A percentile compares a stretch with the other conserved stretches of the same genome.
These are phyloP conservation scores for Rhododendron molle DNA, from an alignment of 148 eudicot genomes.

Conservation along the genomic window DNA sequence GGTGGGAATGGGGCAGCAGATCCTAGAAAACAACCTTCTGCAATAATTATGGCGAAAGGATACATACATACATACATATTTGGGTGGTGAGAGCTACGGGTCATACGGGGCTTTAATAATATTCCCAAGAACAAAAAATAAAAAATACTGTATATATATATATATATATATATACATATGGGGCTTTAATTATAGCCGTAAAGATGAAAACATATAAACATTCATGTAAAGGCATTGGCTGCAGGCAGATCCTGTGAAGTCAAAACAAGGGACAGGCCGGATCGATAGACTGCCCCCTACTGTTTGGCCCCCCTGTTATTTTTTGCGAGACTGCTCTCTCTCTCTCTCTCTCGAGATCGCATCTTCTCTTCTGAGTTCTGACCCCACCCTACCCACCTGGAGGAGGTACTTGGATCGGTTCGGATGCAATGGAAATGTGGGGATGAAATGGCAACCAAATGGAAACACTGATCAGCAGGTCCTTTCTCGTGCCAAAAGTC, in stretches of 20 bases:
- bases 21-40: constrained; percentile 1
- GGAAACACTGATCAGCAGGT: not conserved
- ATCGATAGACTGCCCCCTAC: not conserved
- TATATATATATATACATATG: not conserved
- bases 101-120: not conserved
- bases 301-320: not conserved
- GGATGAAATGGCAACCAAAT: not conserved
- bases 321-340: not conserved
- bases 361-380: not conserved
- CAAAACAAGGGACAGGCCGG: not conserved
- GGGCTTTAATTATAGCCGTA: not conserved
- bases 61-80: not conserved
- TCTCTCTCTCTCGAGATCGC: not conserved
- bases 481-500: not conserved
- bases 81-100: not conserved
- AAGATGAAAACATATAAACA: not conserved
- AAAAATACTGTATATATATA: no score
- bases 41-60: not conserved
- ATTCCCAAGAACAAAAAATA: no score
- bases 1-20: not conserved
- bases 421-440: not conserved
- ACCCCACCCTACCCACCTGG: not conserved
- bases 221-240: not conserved
- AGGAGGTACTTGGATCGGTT: not conserved
- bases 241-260: not conserved